These are phyloP conservation scores for Ceriops zippeliana DNA, from an alignment of 345 rosid genomes.

Conservation along the genomic window DNA sequence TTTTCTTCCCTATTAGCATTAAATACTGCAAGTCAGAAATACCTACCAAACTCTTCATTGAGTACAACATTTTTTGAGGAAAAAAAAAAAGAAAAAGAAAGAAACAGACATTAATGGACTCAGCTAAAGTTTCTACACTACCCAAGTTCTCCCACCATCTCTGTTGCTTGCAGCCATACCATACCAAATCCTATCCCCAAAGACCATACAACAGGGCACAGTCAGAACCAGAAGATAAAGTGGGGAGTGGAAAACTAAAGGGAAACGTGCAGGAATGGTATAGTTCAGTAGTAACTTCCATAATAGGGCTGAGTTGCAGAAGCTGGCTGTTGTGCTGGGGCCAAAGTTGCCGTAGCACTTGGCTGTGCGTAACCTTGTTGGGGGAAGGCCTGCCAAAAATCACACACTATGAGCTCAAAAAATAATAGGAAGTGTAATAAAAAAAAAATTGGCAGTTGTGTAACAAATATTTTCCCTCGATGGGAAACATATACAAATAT, in stretches of 20 bases:
- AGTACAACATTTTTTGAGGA: no score
- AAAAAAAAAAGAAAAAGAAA: background rate
- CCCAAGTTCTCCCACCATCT: background rate
- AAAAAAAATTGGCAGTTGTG: background rate
- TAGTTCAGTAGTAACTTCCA: constrained; percentile 47
- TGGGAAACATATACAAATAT: no score
- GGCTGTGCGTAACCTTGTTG: constrained; percentile 68
- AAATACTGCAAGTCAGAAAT: no score
- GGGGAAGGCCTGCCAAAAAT: constrained; percentile 37
- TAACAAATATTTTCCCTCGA: no score
- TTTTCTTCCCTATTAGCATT: no score
- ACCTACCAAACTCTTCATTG: no score
- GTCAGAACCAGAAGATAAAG: background rate
- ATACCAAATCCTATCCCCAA: background rate
- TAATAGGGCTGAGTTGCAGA: constrained; percentile 61
- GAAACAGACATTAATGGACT: no score
- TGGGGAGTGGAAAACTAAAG: background rate
- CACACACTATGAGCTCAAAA: constrained; percentile 14
- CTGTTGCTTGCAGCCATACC: constrained; percentile 2
- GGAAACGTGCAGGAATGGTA: background rate
- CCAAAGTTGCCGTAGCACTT: constrained; percentile 37
- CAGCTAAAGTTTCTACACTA: no score
- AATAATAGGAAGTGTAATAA: background rate
- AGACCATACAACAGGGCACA: background rate
- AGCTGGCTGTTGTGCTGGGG: constrained; percentile 53